Conservation (phyloP, 164 flowering plant species). For the Chloranthus sessilifolius region DNA sequence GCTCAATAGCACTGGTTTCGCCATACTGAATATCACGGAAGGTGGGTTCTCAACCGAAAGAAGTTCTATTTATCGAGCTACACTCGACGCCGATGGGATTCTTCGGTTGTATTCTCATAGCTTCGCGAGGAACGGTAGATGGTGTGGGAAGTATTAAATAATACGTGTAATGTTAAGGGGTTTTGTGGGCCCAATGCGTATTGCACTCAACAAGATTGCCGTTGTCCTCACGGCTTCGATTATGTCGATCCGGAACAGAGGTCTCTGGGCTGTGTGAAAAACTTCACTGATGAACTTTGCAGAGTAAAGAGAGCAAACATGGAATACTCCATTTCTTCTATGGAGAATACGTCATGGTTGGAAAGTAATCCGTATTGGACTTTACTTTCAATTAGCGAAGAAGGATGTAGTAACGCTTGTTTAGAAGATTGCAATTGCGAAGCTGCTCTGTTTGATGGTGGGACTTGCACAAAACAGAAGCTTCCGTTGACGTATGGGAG, state of each 20-base stretch:
- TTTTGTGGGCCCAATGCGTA: slow-evolving; percentile 23
- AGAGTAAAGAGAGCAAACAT: not conserved
- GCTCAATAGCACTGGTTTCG: slow-evolving; percentile 1
- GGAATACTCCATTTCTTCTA: not conserved
- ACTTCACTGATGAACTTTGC: slow-evolving; percentile 1
- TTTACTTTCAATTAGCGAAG: not conserved
- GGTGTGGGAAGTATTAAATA: too few species aligned
- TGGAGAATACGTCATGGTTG: not conserved
- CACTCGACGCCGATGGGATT: slow-evolving; percentile 11
- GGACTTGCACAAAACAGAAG: slow-evolving; percentile 6
- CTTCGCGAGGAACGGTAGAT: not conserved
- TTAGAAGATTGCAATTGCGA: slow-evolving; percentile 11
- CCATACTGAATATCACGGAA: not conserved
- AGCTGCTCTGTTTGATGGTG: slow-evolving; percentile 2
- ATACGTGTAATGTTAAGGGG: slow-evolving; percentile 11
- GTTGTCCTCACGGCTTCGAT: slow-evolving; percentile 3
- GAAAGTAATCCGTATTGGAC: not conserved
- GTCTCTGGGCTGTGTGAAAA: slow-evolving; percentile 3
- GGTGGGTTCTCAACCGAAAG: slow-evolving; percentile 3
- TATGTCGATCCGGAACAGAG: not conserved
- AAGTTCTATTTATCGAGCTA: slow-evolving; percentile 11
- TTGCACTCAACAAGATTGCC: slow-evolving; percentile 9
- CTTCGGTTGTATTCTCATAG: slow-evolving; percentile 2
- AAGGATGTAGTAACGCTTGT: slow-evolving; percentile 9
- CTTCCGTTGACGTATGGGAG: slow-evolving; percentile 11